A percentile compares a stretch with the other conserved stretches of the same genome.
phyloP scores from a whole-genome alignment of 352 stramenopile genomes.

The Phytophthora citrophthora region DNA sequence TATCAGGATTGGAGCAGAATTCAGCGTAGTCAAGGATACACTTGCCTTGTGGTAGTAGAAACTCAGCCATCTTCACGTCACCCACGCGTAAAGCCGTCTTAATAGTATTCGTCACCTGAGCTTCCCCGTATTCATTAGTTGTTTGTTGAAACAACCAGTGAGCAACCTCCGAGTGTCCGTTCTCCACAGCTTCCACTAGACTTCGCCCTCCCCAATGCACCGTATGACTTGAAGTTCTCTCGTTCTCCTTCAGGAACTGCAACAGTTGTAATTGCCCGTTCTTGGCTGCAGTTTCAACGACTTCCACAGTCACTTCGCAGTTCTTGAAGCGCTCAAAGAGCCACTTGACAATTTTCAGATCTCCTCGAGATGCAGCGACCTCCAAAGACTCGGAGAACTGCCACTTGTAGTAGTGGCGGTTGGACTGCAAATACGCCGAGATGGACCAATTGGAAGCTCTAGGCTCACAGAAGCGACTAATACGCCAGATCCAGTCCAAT shows the following conservation, averaged over 20 bases:
- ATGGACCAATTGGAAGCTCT: slow-evolving; percentile 7
- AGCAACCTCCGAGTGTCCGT: slow-evolving; percentile 10
- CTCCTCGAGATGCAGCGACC: not conserved
- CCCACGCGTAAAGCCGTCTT: slow-evolving; percentile 9
- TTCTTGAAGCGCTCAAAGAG: slow-evolving; percentile 14
- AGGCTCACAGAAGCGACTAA: not conserved
- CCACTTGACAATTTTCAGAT: slow-evolving; percentile 16
- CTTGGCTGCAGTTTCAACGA: slow-evolving; percentile 14
- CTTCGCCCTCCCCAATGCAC: slow-evolving; percentile 25
- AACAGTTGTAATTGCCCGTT: slow-evolving; percentile 11
- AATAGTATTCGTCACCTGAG: slow-evolving; percentile 8
- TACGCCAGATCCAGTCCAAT: slow-evolving; percentile 20
- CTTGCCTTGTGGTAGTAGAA: slow-evolving; percentile 20
- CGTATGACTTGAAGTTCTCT: not conserved
- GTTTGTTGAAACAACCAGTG: slow-evolving; percentile 7
- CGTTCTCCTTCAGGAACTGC: slow-evolving; percentile 12
- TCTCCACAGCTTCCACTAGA: slow-evolving; percentile 13
- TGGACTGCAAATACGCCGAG: not conserved
- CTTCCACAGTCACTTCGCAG: slow-evolving; percentile 14
- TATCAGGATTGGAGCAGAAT: slow-evolving; percentile 17
- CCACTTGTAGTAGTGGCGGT: slow-evolving; percentile 21
- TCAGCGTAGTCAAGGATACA: slow-evolving; percentile 18
- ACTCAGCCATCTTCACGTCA: slow-evolving; percentile 3
- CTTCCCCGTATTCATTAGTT: not conserved
- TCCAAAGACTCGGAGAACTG: slow-evolving; percentile 23